These are phyloP conservation scores for Phytophthora nicotianae DNA, from an alignment of 352 stramenopile species.

Conservation along the genomic window DNA sequence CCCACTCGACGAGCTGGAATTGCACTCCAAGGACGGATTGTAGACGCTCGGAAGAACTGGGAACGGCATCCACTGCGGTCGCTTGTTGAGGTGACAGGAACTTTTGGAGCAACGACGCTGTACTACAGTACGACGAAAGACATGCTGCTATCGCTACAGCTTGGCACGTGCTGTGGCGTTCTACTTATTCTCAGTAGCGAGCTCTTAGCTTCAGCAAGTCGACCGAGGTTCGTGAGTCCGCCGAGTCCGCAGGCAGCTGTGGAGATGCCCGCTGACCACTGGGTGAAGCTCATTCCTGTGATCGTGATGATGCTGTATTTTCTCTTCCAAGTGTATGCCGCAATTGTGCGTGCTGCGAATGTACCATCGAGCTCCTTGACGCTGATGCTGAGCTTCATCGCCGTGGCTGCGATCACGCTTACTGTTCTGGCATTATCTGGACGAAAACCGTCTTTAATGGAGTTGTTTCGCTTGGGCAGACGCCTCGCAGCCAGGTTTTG, in stretches of 20 bases:
- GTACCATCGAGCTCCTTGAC: constrained; percentile 45
- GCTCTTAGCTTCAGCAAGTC: constrained; percentile 36
- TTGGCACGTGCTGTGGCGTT: constrained; percentile 69
- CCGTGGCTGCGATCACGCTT: constrained; percentile 46
- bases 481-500: constrained; percentile 45
- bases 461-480: constrained; percentile 36
- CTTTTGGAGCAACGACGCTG: constrained; percentile 61
- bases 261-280: constrained; percentile 70
- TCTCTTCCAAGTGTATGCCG: constrained; percentile 55
- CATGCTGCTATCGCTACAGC: constrained; percentile 71
- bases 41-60: constrained; percentile 74
- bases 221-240: constrained; percentile 21
- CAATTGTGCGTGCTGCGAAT: constrained; percentile 47
- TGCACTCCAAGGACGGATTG: constrained; percentile 73
- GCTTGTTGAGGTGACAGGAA: constrained; percentile 59
- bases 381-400: constrained; percentile 54
- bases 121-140: constrained; percentile 62
- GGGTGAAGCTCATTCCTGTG: constrained; percentile 75
- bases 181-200: constrained; percentile 66
- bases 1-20: constrained; percentile 64
- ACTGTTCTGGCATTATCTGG: constrained; percentile 57
- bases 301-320: constrained; percentile 74
- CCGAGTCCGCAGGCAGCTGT: constrained; percentile 37
- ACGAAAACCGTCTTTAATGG: constrained; percentile 42
- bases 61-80: constrained; percentile 61